Evolutionary conservation across 1,139 yeast species (phyloP).

Genomic region (Kodamaea sp.): DNA sequence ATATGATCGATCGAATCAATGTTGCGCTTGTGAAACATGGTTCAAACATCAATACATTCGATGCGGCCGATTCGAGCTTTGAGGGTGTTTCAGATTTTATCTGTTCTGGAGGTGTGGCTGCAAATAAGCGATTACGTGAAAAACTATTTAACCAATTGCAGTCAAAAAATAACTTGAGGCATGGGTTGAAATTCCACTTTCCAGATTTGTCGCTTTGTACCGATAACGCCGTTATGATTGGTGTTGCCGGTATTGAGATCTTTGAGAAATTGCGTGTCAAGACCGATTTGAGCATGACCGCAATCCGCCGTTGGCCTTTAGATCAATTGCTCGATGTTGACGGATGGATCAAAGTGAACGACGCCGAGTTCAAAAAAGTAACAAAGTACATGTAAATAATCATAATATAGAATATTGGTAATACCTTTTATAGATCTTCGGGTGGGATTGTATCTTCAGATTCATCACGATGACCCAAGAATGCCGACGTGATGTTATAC

Average conservation of each 20-base stretch:
- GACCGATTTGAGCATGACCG: constrained; percentile 52
- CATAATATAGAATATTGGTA: not conserved
- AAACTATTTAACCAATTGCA: constrained; percentile 41
- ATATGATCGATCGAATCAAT: constrained; percentile 61
- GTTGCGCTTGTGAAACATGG: constrained; percentile 46
- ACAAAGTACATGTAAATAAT: constrained; percentile 1
- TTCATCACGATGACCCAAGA: constrained; percentile 44
- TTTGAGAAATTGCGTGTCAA: constrained; percentile 51
- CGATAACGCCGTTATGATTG: constrained; percentile 96
- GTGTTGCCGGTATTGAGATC: constrained; percentile 92
- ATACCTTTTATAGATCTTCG: constrained; percentile 12
- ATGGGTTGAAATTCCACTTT: constrained; percentile 42
- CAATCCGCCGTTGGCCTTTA: constrained; percentile 76
- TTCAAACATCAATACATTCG: constrained; percentile 6
- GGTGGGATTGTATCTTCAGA: constrained; percentile 28
- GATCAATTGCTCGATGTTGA: constrained; percentile 42
- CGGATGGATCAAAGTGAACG: constrained; percentile 44
- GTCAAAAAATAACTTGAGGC: constrained; percentile 8
- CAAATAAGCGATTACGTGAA: constrained; percentile 58
- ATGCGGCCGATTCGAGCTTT: constrained; percentile 32
- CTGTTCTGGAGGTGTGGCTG: constrained; percentile 93
- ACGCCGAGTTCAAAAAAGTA: constrained; percentile 10
- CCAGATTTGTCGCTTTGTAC: constrained; percentile 78
- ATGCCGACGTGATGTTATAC: constrained; percentile 51
- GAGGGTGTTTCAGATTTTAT: constrained; percentile 55